Conservation (phyloP, 257 asterid genomes). For the Verbascum thapsus region DNA sequence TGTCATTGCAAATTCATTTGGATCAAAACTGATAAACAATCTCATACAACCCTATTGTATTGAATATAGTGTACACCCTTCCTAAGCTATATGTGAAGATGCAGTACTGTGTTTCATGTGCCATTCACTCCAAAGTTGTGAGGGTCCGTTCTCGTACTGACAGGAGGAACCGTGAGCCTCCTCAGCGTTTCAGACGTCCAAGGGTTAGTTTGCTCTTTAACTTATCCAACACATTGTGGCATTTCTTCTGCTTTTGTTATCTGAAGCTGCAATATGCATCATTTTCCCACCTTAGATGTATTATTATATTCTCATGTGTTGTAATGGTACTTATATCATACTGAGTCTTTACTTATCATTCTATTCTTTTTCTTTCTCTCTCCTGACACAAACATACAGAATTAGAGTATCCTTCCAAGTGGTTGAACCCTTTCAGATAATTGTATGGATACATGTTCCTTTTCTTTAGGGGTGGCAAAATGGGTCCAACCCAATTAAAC, state of each 20-base stretch:
- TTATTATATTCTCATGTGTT: neutral
- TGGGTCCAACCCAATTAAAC: no score
- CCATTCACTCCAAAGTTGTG: constrained; percentile 91
- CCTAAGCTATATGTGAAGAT: constrained; percentile 88
- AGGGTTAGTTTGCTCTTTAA: constrained; percentile 40
- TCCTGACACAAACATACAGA: neutral
- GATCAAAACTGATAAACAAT: neutral
- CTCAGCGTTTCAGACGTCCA: constrained; percentile 66
- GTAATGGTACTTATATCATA: neutral
- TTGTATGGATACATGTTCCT: no score
- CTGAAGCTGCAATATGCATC: neutral
- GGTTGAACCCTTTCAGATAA: no score
- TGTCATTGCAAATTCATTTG: neutral
- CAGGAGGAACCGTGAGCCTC: constrained; percentile 86
- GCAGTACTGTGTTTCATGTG: constrained; percentile 87
- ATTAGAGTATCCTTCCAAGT: no score
- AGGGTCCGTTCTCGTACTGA: constrained; percentile 83
- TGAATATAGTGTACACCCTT: constrained; percentile 50
- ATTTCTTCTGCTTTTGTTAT: neutral
- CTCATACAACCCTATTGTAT: neutral
- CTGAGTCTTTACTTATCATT: neutral
- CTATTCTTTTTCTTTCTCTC: neutral
- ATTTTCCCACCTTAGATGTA: neutral
- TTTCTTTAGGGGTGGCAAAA: no score
- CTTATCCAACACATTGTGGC: neutral